Evolutionary conservation across 345 rosid genomes (phyloP).

Genomic region (Eucalyptus marginata): DNA sequence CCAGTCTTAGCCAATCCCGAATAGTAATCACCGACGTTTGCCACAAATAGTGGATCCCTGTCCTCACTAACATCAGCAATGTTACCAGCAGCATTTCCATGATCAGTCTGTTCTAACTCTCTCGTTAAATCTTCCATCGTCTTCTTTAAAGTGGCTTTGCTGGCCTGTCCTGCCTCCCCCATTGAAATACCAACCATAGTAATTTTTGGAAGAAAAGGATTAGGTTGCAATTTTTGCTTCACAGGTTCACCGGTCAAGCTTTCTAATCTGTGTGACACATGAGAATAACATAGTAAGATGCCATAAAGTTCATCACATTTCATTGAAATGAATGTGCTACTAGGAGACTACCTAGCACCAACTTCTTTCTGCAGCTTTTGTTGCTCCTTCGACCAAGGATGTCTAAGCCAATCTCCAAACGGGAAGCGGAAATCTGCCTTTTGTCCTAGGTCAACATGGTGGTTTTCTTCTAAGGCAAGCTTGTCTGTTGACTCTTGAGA

Average conservation of each 20-base stretch:
- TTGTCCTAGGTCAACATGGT: slow-evolving; percentile 2
- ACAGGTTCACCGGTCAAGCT: neutral
- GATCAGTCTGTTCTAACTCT: slow-evolving; percentile 65
- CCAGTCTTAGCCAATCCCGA: slow-evolving; percentile 53
- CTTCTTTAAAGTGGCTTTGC: slow-evolving; percentile 67
- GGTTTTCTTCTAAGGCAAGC: slow-evolving; percentile 17
- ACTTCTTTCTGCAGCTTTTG: slow-evolving; percentile 6
- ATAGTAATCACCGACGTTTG: slow-evolving; percentile 78
- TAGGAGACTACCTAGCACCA: neutral
- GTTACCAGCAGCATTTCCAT: slow-evolving; percentile 18
- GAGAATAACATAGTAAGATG: neutral
- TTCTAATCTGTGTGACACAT: neutral
- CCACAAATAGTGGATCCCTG: slow-evolving; percentile 89
- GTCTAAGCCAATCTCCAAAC: slow-evolving; percentile 52
- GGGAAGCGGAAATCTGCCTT: slow-evolving; percentile 42
- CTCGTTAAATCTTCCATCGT: slow-evolving; percentile 69
- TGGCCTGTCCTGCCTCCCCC: slow-evolving; percentile 68
- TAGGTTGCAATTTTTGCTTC: slow-evolving; percentile 24
- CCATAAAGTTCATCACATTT: slow-evolving; percentile 8
- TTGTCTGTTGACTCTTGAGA: slow-evolving; percentile 7
- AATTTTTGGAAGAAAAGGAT: slow-evolving; percentile 90
- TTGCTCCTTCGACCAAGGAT: slow-evolving; percentile 31
- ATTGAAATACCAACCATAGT: slow-evolving; percentile 97
- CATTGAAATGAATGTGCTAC: neutral
- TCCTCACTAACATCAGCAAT: slow-evolving; percentile 8